phyloP scores from a whole-genome alignment of 495 filamentous ascomycete genomes.

The Venustampulla echinocandica region DNA sequence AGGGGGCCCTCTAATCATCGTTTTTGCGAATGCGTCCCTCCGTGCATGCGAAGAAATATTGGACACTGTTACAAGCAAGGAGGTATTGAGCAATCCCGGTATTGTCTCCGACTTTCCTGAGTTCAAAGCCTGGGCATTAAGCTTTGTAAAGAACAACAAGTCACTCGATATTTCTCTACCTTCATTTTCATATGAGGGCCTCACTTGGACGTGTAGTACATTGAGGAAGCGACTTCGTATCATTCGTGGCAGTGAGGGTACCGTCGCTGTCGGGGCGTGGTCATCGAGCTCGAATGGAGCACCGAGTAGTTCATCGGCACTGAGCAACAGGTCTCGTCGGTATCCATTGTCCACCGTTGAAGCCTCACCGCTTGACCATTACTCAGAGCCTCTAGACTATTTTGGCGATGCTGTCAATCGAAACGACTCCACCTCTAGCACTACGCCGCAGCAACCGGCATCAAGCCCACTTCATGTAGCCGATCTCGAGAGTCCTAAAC shows the following conservation, averaged over 20 bases:
- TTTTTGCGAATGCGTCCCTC: slow-evolving; percentile 53
- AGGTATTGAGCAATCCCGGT: slow-evolving; percentile 24
- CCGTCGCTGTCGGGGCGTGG: slow-evolving; percentile 23
- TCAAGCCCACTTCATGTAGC: slow-evolving; percentile 1
- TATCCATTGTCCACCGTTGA: not conserved
- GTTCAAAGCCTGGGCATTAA: slow-evolving; percentile 57
- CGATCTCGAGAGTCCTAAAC: slow-evolving; percentile 1
- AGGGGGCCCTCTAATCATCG: slow-evolving; percentile 38
- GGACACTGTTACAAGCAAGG: slow-evolving; percentile 39
- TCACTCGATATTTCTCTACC: slow-evolving; percentile 36
- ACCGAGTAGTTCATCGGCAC: slow-evolving; percentile 3
- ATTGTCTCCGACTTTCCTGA: slow-evolving; percentile 34
- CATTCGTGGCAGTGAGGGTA: slow-evolving; percentile 38
- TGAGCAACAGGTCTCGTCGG: slow-evolving; percentile 6
- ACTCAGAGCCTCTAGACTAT: slow-evolving; percentile 36
- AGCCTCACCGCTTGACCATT: slow-evolving; percentile 6
- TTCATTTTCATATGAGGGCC: slow-evolving; percentile 44
- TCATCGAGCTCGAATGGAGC: slow-evolving; percentile 26
- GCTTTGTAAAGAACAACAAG: slow-evolving; percentile 37
- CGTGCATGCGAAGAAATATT: slow-evolving; percentile 38
- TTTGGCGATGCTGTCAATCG: slow-evolving; percentile 31
- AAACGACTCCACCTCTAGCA: not conserved
- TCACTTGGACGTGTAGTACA: slow-evolving; percentile 56
- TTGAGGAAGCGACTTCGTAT: slow-evolving; percentile 54
- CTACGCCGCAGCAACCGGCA: not conserved